Conservation (phyloP, 1,284 basidiomycete species). For the Irpex sp. region DNA sequence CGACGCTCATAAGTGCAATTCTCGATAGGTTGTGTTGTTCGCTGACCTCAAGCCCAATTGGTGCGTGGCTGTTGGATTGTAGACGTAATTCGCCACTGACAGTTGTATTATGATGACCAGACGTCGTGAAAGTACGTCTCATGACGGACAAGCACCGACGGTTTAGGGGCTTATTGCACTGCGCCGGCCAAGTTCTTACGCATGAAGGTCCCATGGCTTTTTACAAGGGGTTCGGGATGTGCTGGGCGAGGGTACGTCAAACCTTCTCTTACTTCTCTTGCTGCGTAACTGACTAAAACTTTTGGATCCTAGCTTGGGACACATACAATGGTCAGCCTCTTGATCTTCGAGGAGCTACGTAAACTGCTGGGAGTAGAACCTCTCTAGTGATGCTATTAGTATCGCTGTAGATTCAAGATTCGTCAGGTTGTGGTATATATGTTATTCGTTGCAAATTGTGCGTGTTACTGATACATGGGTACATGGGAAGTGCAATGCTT, state of each 20-base stretch:
- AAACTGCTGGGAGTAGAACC: neutral
- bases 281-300: neutral
- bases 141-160: conserved; percentile 35
- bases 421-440: neutral
- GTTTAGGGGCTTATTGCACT: conserved; percentile 28
- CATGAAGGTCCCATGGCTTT: conserved; percentile 32
- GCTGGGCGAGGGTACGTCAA: conserved; percentile 33
- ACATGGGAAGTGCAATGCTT: too few relatives aligned
- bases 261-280: neutral
- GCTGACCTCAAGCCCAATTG: conserved; percentile 35
- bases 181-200: conserved; percentile 25
- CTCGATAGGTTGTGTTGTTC: conserved; percentile 30
- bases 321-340: conserved; percentile 34
- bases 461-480: too few relatives aligned
- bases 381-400: neutral
- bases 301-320: conserved; percentile 26
- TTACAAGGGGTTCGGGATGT: conserved; percentile 36
- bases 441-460: too few relatives aligned
- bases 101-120: conserved; percentile 13
- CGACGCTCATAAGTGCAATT: neutral
- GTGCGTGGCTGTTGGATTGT: conserved; percentile 14
- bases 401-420: neutral
- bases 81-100: neutral
- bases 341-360: conserved; percentile 26
- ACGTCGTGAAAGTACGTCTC: conserved; percentile 37